These are phyloP conservation scores for Cladosporium sp. DNA, from an alignment of 2,329 filamentous ascomycete species.

Conservation along the genomic window DNA sequence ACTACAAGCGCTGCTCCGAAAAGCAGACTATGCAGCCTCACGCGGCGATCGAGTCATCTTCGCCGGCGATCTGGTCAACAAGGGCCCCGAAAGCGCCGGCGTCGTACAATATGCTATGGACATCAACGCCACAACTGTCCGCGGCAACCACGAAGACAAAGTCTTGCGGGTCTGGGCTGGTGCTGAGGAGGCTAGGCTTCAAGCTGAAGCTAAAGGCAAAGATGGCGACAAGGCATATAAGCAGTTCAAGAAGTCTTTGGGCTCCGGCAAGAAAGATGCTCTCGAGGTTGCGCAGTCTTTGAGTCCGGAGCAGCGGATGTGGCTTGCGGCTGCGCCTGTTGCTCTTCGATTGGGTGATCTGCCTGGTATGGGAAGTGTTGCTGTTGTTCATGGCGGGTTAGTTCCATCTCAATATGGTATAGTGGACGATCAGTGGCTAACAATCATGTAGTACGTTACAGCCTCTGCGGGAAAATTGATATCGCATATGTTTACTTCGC, in stretches of 20 bases:
- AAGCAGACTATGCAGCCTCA: not conserved
- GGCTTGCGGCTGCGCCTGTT: conserved; percentile 9
- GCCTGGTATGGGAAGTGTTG: not conserved
- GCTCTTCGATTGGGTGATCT: not conserved
- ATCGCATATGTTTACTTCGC: not conserved
- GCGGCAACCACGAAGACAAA: conserved; percentile 20
- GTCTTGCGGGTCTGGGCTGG: conserved; percentile 12
- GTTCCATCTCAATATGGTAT: not conserved
- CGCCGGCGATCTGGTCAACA: conserved; percentile 11
- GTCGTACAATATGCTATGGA: conserved; percentile 14
- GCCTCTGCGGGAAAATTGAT: not conserved
- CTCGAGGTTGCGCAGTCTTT: conserved; percentile 2
- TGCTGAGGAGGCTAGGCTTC: conserved; percentile 2
- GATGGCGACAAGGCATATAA: conserved; percentile 8
- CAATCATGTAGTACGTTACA: not conserved
- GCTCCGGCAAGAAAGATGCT: not conserved
- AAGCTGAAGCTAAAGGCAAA: conserved; percentile 7
- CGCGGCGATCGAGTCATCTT: conserved; percentile 12
- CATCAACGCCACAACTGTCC: conserved; percentile 15
- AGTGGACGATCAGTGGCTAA: not conserved
- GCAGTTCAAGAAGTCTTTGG: conserved; percentile 3
- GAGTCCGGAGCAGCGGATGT: not conserved
- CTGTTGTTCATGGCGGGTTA: conserved; percentile 13
- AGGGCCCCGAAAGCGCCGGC: conserved; percentile 14
- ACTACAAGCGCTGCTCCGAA: not conserved